These are phyloP conservation scores for Starmerella asiatica DNA, from an alignment of 805 yeast species.

Conservation along the genomic window DNA sequence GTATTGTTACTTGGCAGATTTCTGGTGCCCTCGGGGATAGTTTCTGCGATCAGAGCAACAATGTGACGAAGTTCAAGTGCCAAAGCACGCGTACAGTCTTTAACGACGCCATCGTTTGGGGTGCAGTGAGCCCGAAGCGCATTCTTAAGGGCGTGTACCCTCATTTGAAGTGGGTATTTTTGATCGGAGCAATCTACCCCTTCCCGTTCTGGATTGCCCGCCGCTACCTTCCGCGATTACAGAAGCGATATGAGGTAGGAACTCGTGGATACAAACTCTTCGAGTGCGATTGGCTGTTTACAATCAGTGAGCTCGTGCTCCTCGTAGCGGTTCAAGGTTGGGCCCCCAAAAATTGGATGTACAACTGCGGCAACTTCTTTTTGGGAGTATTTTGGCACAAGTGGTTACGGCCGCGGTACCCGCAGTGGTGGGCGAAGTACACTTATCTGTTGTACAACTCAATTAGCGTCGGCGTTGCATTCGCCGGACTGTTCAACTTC, in stretches of 20 bases:
- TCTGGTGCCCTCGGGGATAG: slow-evolving; percentile 23
- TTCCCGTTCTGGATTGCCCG: slow-evolving; percentile 14
- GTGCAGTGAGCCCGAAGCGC: slow-evolving; percentile 40
- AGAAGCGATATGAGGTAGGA: slow-evolving; percentile 18
- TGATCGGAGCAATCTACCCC: slow-evolving; percentile 34
- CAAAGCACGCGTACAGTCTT: slow-evolving; percentile 31
- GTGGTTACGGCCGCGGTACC: slow-evolving; percentile 31
- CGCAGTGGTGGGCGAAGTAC: slow-evolving; percentile 43
- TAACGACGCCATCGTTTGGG: slow-evolving; percentile 39
- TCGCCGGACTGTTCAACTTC: slow-evolving; percentile 35
- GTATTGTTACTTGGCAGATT: slow-evolving; percentile 26
- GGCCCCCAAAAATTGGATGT: slow-evolving; percentile 37
- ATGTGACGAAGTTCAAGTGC: slow-evolving; percentile 33
- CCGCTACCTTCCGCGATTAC: slow-evolving; percentile 14
- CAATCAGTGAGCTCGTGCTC: slow-evolving; percentile 11
- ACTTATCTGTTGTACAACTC: slow-evolving; percentile 38
- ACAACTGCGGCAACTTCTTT: slow-evolving; percentile 31
- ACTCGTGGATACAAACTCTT: slow-evolving; percentile 30
- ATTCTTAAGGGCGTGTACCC: slow-evolving; percentile 42
- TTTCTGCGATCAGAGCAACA: slow-evolving; percentile 21
- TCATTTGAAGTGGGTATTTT: slow-evolving; percentile 46
- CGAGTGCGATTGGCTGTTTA: slow-evolving; percentile 4
- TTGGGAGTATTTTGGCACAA: slow-evolving; percentile 34
- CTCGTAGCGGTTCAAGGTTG: slow-evolving; percentile 17
- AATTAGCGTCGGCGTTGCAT: slow-evolving; percentile 38